Evolutionary conservation across 1,139 yeast species (phyloP), one percentile per base, ranked within the genome.

Genomic region (Candida sp.): DNA sequence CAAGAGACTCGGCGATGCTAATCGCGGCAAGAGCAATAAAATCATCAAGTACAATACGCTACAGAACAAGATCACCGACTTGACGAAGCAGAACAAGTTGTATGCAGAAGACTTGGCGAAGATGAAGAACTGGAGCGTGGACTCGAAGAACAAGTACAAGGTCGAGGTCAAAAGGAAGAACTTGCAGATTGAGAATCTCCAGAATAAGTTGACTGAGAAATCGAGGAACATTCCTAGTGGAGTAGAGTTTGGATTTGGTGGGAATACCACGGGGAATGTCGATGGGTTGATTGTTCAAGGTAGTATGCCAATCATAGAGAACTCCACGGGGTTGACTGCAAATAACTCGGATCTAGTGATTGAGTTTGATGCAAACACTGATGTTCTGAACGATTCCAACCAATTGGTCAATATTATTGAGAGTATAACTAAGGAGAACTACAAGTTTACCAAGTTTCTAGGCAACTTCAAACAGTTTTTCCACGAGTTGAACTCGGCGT

Each of bases 131-230:
- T 63, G 72, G 68, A 63, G 68, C 42, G 53, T 58, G 41, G 77
- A 75, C 46, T 54, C 76, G 23, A 69, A 70, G 51, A 60, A 66
- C 3, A 76, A 74, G 52, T 73, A 70, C 52, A 77, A 75, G 17
- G 67, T 75, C 12, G 83, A 80, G 50, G 53, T 77, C 47, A 75
- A 75, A 56, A 67, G 66, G 57, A 74, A 76, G 54, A 65, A 68
- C 27, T 44, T 69, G 25, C 70, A 68, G 43, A 72, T 79, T 22
- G 70, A 70, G 42, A 68, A 63, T 27, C 66, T 80, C 49, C 78
- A 74, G 49, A 72, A 76, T 50, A 72, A 70, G 52, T 58, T 81
- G 12, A 58, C 77, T 27, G 76, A 73, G 7, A 66, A 69, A 28
- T 34, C 47, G 47, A 65, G 73, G 22, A 69, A 68, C 47, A 51